These are phyloP conservation scores for Nicotiana otophora DNA, from an alignment of 257 asterid genomes.

Conservation along the genomic window DNA sequence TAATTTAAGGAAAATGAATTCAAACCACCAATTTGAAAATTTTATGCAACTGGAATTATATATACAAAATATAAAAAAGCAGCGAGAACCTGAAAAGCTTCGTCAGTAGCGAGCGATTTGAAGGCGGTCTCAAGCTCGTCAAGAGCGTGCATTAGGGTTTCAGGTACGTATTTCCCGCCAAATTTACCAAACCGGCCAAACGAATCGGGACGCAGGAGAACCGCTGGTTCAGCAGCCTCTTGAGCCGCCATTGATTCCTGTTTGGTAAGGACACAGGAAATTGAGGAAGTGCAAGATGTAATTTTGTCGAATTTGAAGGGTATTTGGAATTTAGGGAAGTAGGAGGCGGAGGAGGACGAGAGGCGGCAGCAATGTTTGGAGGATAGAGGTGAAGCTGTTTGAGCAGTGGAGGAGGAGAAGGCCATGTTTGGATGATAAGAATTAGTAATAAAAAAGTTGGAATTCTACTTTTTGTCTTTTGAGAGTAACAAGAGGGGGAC, in stretches of 20 bases:
- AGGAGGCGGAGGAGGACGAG: slow-evolving; percentile 19
- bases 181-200: slow-evolving; percentile 85
- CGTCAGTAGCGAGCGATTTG: slow-evolving; percentile 50
- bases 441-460: not conserved
- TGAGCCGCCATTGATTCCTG: slow-evolving; percentile 33
- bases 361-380: slow-evolving; percentile 24
- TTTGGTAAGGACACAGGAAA: slow-evolving; percentile 26
- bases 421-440: slow-evolving; percentile 7
- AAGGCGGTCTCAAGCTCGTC: slow-evolving; percentile 89
- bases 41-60: not conserved
- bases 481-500: not conserved
- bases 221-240: slow-evolving; percentile 22
- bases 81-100: slow-evolving; percentile 62
- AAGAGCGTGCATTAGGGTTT: slow-evolving; percentile 85
- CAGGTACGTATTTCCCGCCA: slow-evolving; percentile 93
- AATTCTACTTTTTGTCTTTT: not conserved
- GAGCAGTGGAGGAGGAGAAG: slow-evolving; percentile 4
- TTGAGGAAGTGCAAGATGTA: slow-evolving; percentile 15
- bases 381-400: not conserved
- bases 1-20: not conserved
- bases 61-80: not conserved
- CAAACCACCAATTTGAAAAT: not conserved
- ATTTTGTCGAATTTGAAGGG: slow-evolving; percentile 19
- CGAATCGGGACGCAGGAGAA: slow-evolving; percentile 63
- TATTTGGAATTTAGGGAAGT: not conserved